Base-by-base conservation (phyloP, 208 protist genomes). In the Leishmania mexicana region DNA sequence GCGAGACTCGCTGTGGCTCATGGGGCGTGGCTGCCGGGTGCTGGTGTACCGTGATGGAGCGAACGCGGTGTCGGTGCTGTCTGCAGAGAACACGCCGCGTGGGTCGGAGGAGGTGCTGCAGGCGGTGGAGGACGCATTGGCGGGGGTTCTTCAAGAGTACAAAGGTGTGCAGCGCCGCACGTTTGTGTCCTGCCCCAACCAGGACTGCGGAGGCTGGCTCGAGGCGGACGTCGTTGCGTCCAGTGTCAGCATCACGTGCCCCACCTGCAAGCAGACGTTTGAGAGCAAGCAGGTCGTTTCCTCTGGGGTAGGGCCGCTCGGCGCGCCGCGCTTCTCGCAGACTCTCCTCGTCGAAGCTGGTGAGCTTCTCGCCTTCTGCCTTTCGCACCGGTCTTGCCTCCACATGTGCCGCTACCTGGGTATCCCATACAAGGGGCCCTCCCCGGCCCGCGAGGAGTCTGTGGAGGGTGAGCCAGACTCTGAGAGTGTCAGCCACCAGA, bases 1-100 rank as follows among this genome's bases (percentile, higher is more conserved):
- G 94, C 84, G 72, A 17, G 94, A 97, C 82, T 92, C 90, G 47
- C 88, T 98, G 85, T 98, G 95, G 93, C 92, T 98, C 40, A 68
- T 75, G 38, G 90, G 86, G 6, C 78, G 85, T 38, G 58, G 79
- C 65, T 95, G 91, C 79, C 87, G 95, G 17, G 90, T 95, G 71
- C 89, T 98, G 28, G 75, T 97, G 49, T 92, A 92, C 79, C 94
- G 92, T 57, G 91, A 96, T 77, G 89, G 89, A 15, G 57, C 85
- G 58, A 89, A 79, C 47, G 83, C 83, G 35, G 87, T 96, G n/a
- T 88, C 84, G 42, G 81, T 96, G 72, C 90, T 91, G 60, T 92
- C 88, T 15, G 88, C 84, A 10, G 92, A 95, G 83, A 92, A 87
- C 47, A 24, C 70, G n/a, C 40, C 87, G 8, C 81, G 87, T 60